Evolutionary conservation across 1,139 yeast genomes (phyloP).

Genomic region (Pichia sp.): DNA sequence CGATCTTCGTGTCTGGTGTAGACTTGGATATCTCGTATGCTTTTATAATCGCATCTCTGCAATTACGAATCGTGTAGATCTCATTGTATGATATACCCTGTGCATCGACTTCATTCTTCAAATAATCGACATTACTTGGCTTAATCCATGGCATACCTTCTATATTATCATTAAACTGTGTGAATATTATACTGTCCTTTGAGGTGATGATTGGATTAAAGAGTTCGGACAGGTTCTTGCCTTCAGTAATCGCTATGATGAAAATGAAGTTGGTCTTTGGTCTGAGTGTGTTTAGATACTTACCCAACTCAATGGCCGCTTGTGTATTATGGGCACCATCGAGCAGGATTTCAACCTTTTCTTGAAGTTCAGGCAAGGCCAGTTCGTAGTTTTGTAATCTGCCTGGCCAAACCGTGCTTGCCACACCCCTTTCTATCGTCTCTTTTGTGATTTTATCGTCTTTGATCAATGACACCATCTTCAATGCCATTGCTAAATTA

Average conservation of each 20-base stretch:
- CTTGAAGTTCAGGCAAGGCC: neutral
- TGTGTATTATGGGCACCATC: slow-evolving; percentile 95
- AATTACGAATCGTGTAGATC: slow-evolving; percentile 22
- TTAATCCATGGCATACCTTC: slow-evolving; percentile 93
- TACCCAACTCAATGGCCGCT: slow-evolving; percentile 70
- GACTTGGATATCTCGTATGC: slow-evolving; percentile 20
- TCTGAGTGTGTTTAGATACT: slow-evolving; percentile 36
- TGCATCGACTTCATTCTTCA: slow-evolving; percentile 26
- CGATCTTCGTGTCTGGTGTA: slow-evolving; percentile 25
- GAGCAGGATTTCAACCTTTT: slow-evolving; percentile 30
- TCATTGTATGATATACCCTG: slow-evolving; percentile 36
- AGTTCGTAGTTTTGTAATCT: slow-evolving; percentile 48
- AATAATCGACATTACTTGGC: slow-evolving; percentile 3
- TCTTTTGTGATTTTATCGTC: slow-evolving; percentile 28
- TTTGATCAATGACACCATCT: slow-evolving; percentile 42
- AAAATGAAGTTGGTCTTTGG: slow-evolving; percentile 47
- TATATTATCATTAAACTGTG: slow-evolving; percentile 58
- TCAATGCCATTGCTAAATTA: slow-evolving; percentile 71
- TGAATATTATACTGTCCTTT: slow-evolving; percentile 58
- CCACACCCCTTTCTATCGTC: slow-evolving; percentile 50
- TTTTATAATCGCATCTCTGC: slow-evolving; percentile 22
- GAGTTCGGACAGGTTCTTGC: slow-evolving; percentile 58
- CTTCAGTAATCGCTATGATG: slow-evolving; percentile 72
- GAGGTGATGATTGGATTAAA: slow-evolving; percentile 48
- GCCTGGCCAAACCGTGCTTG: slow-evolving; percentile 57